Base-by-base conservation (phyloP, 176 grass and related monocot species). In the Hordeum marinum region DNA sequence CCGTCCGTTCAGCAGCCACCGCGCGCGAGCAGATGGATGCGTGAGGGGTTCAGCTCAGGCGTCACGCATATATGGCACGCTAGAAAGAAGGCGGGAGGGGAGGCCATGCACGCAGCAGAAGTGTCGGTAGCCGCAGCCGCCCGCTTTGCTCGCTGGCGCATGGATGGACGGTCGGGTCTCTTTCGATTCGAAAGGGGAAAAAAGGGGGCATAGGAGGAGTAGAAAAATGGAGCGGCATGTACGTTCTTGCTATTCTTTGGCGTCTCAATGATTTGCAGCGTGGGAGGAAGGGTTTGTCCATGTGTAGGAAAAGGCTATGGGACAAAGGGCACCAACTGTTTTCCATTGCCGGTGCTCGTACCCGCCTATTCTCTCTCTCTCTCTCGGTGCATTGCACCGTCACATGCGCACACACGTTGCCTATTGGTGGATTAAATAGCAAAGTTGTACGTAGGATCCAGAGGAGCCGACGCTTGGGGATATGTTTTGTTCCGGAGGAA, bases 291-390 rank as follows among this genome's bases (percentile, higher is more conserved):
- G 71, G 43, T 50, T 32, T 24, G 32, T 7, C 8, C 17, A 14
- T 37, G 37, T 25, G 46, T 60, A 9, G 21, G 7, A 72, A 77
- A 62, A 7, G 70, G 9, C 15, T 17, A 46, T 20, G 5, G 7
- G 8, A 39, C 52, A 31, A 63, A 60, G 11, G 72, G 32, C 73
- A 78, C 17, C 80, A 83, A 9, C 25, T 80, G 82, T 89, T 48
- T 34, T 80, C 87, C 68, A 67, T 75, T 55, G 60, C 37, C 0
- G 9, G 85, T 32, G 11, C 4, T 11, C 8, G 15, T 6, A 13
- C 9, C 12, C 13, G 2, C 43, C 14, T 0, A 0, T n/a, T 29
- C 29, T 2, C 29, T 29, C 29, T 29, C 29, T 29, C 29, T 29
- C 29, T 29, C 52, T 12, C 17, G 52, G 32, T 42, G 68, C 75